Conservation (phyloP, 495 filamentous ascomycete species). For the Penicillium antarcticum region DNA sequence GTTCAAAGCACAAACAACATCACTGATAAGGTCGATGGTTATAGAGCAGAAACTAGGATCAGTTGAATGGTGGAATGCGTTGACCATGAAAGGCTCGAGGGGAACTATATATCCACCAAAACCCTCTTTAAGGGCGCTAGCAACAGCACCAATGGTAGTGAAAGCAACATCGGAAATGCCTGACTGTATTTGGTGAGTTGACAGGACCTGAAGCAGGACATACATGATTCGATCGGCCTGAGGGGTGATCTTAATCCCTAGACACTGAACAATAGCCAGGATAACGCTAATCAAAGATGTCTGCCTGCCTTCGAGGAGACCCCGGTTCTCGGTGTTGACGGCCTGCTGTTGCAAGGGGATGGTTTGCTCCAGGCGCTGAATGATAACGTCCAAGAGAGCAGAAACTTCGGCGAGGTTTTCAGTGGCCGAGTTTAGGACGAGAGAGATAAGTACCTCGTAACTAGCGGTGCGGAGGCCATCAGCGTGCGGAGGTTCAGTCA, state of each 20-base stretch:
- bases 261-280: slow-evolving; percentile 83
- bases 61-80: slow-evolving; percentile 89
- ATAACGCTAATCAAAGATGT: slow-evolving; percentile 88
- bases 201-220: slow-evolving; percentile 74
- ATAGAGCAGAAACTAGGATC: slow-evolving; percentile 91
- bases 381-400: slow-evolving; percentile 75
- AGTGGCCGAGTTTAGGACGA: slow-evolving; percentile 82
- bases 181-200: slow-evolving; percentile 74
- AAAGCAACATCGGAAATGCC: slow-evolving; percentile 93
- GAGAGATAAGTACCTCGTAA: slow-evolving; percentile 93
- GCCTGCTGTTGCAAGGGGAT: slow-evolving; percentile 89
- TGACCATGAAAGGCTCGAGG: slow-evolving; percentile 86
- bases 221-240: slow-evolving; percentile 94
- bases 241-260: slow-evolving; percentile 86
- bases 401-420: slow-evolving; percentile 80
- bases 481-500: slow-evolving; percentile 78
- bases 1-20: slow-evolving; percentile 88
- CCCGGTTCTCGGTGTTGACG: slow-evolving; percentile 91
- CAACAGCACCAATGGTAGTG: slow-evolving; percentile 78
- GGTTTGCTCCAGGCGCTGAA: slow-evolving; percentile 87
- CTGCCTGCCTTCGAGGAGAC: slow-evolving; percentile 95
- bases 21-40: slow-evolving; percentile 95
- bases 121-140: slow-evolving; percentile 83
- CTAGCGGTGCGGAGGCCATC: slow-evolving; percentile 95
- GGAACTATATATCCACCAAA: slow-evolving; percentile 96